Base-by-base conservation (phyloP, 176 grass and related monocot genomes). In the Microstegium vimineum region DNA sequence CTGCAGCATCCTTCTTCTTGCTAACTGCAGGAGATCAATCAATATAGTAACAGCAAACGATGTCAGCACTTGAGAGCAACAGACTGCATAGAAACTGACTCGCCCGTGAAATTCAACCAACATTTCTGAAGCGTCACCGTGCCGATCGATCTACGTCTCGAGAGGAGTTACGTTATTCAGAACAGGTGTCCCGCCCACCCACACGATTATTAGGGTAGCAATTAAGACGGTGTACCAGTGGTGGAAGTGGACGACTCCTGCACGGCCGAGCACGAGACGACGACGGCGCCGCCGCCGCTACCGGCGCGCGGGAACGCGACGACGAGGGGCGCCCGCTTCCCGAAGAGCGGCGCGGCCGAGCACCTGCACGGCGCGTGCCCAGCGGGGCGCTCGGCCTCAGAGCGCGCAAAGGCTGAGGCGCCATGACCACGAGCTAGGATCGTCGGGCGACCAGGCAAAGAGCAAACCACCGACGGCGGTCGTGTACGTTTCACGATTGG, bases 201-300 rank as follows among this genome's bases (percentile, higher is more conserved):
- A n/a, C n/a, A n/a, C 52, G 8, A 56, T 59, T 10, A 56, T 59
- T 10, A 59, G 9, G 54, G 54, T 57, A 10, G 22, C 22, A 23
- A 16, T 4, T 17, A 51, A 25, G 54, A 25, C 54, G 17, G 75
- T 68, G 75, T 68, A 91, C 90, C 90, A 2, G 86, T 75, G 73
- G 90, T 76, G 71, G 86, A 81, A 43, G 86, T 20, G 27, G 87
- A 84, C 0, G 90, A 86, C 37, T 87, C 68, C 76, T 92, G 84
- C 45, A 89, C 82, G 65, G 87, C 75, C 30, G 87, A 89, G 72
- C 76, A 89, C 56, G 65, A 59, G 11, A 66, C 70, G 17, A 26
- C 83, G 57, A 75, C 5, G 57, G 28, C 28, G 35, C 12, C 5
- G 42, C 36, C 27, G 35, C 12, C 5, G 25, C 45, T 23, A 20